Evolutionary conservation across 2,329 filamentous ascomycete genomes (phyloP).

Genomic region (Alternaria gansuensis): DNA sequence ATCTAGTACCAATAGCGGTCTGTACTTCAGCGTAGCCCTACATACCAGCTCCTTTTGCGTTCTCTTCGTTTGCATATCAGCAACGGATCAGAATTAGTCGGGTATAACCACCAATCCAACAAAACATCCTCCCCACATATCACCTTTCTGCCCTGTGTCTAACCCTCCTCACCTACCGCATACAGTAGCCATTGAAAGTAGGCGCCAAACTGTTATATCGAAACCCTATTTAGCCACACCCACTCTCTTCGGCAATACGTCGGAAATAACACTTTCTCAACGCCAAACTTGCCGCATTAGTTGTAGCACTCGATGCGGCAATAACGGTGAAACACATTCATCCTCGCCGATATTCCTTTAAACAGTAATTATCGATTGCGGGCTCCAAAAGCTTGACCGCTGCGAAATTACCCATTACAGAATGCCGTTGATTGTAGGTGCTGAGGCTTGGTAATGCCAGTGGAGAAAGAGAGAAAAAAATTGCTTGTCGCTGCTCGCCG

Average conservation of each 20-base stretch:
- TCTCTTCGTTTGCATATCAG: background rate
- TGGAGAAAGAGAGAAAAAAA: background rate
- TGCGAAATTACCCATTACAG: slow-evolving; percentile 10
- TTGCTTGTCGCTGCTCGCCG: slow-evolving; percentile 2
- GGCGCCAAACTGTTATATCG: slow-evolving; percentile 22
- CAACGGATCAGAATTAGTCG: slow-evolving; percentile 6
- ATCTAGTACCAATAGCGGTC: background rate
- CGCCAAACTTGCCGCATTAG: background rate
- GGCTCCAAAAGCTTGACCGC: slow-evolving; percentile 18
- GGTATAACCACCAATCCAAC: slow-evolving; percentile 22
- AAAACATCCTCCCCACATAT: slow-evolving; percentile 19
- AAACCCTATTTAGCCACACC: slow-evolving; percentile 8
- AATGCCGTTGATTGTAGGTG: slow-evolving; percentile 12
- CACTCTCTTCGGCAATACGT: slow-evolving; percentile 8
- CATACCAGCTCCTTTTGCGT: background rate
- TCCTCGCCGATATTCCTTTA: slow-evolving; percentile 9
- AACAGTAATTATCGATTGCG: slow-evolving; percentile 18
- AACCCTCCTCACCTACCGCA: slow-evolving; percentile 10
- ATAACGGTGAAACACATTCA: slow-evolving; percentile 5
- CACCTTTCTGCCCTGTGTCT: background rate
- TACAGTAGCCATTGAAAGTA: slow-evolving; percentile 24
- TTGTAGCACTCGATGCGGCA: slow-evolving; percentile 3
- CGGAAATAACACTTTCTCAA: slow-evolving; percentile 12
- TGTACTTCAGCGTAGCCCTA: background rate
- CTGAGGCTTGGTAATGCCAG: slow-evolving; percentile 15